Evolutionary conservation across 441 rosid genomes (phyloP).

Genomic region (Gossypium lobatum): DNA sequence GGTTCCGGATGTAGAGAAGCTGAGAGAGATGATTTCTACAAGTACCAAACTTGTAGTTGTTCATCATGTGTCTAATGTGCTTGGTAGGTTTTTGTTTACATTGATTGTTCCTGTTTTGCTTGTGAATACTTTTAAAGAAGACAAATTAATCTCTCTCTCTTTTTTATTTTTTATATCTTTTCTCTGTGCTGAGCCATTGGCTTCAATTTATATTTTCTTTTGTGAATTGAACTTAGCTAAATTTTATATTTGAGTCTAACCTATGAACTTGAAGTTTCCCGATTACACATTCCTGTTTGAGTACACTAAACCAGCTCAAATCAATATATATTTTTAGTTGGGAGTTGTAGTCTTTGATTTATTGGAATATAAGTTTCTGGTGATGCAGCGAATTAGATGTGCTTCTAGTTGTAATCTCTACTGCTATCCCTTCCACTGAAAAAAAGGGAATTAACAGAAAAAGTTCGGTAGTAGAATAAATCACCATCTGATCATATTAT

Average conservation of each 20-base stretch:
- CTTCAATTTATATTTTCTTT: background rate
- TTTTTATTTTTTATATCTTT: background rate
- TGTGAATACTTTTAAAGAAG: background rate
- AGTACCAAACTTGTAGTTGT: conserved; percentile 72
- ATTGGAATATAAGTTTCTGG: background rate
- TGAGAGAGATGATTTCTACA: conserved; percentile 49
- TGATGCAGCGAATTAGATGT: background rate
- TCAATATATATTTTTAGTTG: background rate
- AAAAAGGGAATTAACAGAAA: background rate
- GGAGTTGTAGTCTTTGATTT: background rate
- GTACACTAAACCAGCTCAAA: background rate
- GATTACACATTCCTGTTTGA: background rate
- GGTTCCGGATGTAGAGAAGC: conserved; percentile 48
- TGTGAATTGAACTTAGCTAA: background rate
- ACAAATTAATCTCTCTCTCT: background rate
- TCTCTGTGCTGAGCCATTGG: background rate
- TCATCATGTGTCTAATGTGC: conserved; percentile 83
- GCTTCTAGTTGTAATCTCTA: background rate
- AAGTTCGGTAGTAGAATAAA: background rate
- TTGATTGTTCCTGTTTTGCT: background rate
- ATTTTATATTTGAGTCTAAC: background rate
- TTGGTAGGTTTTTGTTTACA: conserved; percentile 41
- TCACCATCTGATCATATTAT: background rate
- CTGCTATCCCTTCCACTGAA: background rate
- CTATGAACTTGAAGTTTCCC: background rate